These are phyloP conservation scores for Gamarada debralockiae DNA, from an alignment of 495 filamentous ascomycete species.

Conservation along the genomic window DNA sequence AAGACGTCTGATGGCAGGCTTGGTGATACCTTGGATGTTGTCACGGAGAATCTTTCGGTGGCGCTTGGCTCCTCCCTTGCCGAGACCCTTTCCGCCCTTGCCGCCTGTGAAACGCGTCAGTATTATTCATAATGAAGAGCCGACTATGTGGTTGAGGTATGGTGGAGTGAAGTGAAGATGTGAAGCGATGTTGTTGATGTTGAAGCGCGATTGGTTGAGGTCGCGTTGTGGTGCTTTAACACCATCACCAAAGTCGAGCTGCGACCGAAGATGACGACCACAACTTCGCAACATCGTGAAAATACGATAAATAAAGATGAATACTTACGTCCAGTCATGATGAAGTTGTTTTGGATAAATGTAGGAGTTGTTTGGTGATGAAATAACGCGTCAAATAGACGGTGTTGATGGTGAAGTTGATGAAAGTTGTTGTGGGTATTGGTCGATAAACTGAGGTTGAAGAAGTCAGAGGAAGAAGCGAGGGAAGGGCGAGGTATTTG, in stretches of 20 bases:
- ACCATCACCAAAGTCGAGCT: constrained; percentile 9
- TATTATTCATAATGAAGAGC: constrained; percentile 14
- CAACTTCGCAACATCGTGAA: constrained; percentile 4
- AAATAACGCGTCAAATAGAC: constrained; percentile 21
- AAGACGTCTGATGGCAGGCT: constrained; percentile 99
- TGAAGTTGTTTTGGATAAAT: constrained; percentile 17
- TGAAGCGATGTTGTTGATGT: constrained; percentile 8
- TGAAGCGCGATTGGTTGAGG: constrained; percentile 13
- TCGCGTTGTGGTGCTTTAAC: constrained; percentile 6
- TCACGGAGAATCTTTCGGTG: constrained; percentile 99
- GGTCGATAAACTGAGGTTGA: neutral
- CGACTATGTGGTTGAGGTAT: neutral
- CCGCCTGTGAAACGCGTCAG: constrained; percentile 54
- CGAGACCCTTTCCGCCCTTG: constrained; percentile 96
- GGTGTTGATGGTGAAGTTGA: constrained; percentile 16
- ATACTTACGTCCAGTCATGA: constrained; percentile 31
- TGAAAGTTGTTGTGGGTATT: constrained; percentile 17
- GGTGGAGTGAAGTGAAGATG: neutral
- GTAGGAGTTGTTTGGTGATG: constrained; percentile 23
- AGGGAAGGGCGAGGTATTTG: constrained; percentile 4
- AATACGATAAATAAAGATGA: constrained; percentile 8
- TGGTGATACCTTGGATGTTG: constrained; percentile 99
- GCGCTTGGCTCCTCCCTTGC: constrained; percentile 83
- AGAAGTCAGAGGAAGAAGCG: constrained; percentile 10
- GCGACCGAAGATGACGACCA: constrained; percentile 18